Conservation (phyloP, 2,329 filamentous ascomycete species). For the Aspergillus ibericus region DNA sequence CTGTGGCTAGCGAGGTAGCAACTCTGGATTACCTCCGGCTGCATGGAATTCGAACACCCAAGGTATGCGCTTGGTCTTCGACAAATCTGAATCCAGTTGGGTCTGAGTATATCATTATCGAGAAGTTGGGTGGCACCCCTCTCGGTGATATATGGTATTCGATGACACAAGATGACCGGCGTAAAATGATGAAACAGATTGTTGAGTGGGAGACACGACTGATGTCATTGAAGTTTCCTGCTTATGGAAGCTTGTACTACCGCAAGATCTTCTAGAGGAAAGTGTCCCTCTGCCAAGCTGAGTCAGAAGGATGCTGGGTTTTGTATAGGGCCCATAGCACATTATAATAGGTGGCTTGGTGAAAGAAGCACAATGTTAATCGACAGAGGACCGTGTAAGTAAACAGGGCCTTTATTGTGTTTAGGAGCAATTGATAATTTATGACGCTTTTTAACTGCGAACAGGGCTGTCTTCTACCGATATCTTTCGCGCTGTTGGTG, state of each 20-base stretch:
- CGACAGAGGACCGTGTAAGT: slow-evolving; percentile 21
- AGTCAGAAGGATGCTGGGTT: slow-evolving; percentile 13
- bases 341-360: slow-evolving; percentile 18
- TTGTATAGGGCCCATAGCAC: slow-evolving; percentile 18
- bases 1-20: slow-evolving; percentile 11
- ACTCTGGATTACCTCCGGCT: slow-evolving; percentile 15
- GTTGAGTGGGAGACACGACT: slow-evolving; percentile 8
- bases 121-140: slow-evolving; percentile 8
- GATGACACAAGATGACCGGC: slow-evolving; percentile 4
- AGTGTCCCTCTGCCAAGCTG: not conserved
- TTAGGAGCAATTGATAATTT: too few relatives aligned
- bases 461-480: slow-evolving; percentile 14
- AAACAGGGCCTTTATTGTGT: not conserved
- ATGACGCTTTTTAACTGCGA: not conserved
- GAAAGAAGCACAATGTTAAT: slow-evolving; percentile 10
- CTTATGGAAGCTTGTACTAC: slow-evolving; percentile 13
- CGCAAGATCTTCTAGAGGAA: not conserved
- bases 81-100: slow-evolving; percentile 7
- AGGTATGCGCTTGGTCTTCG: slow-evolving; percentile 7
- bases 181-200: slow-evolving; percentile 9
- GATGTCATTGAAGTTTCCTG: slow-evolving; percentile 10
- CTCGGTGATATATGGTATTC: slow-evolving; percentile 10
- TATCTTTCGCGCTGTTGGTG: slow-evolving; percentile 12
- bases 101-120: slow-evolving; percentile 14
- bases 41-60: slow-evolving; percentile 7